Conservation (phyloP, 352 stramenopile species). For the Thalassiosira mediterranea region DNA sequence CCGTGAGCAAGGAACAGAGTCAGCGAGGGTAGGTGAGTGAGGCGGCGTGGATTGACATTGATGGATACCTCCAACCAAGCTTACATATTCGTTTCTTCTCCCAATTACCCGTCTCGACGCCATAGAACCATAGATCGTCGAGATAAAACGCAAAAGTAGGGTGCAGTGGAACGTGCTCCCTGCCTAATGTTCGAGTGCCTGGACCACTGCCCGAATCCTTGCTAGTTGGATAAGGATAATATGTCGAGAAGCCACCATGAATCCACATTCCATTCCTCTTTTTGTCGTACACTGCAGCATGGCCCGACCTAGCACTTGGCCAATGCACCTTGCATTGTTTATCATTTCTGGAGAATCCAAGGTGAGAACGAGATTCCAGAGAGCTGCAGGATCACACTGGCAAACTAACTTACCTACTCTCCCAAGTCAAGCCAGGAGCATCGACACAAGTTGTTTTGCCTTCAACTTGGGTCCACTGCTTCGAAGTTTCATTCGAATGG, state of each 20-base stretch:
- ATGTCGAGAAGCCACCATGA: conserved; percentile 93
- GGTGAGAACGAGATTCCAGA: no score
- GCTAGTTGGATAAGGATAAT: conserved; percentile 93
- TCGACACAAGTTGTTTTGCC: conserved; percentile 83
- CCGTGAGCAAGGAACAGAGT: not conserved
- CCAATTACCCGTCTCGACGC: conserved; percentile 88
- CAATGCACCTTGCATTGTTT: conserved; percentile 88
- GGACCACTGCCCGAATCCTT: conserved; percentile 85
- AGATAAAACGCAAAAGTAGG: conserved; percentile 92
- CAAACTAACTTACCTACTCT: conserved; percentile 66
- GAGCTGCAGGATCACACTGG: no score
- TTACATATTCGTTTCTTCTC: conserved; percentile 73
- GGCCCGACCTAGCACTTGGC: conserved; percentile 88
- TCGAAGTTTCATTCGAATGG: conserved; percentile 15
- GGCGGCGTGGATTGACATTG: no score
- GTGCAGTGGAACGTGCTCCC: conserved; percentile 86
- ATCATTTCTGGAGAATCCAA: conserved; percentile 78
- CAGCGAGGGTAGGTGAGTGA: no score
- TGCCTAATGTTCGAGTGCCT: conserved; percentile 50
- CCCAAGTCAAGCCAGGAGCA: conserved; percentile 78
- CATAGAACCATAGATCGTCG: conserved; percentile 93
- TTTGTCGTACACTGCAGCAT: conserved; percentile 86
- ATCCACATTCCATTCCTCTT: conserved; percentile 85
- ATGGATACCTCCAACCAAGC: no score
- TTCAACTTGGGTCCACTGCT: conserved; percentile 67